Evolutionary conservation across 1,284 basidiomycete species (phyloP), one percentile per base, ranked within the genome.

Genomic region (Retiboletus fuscus): DNA sequence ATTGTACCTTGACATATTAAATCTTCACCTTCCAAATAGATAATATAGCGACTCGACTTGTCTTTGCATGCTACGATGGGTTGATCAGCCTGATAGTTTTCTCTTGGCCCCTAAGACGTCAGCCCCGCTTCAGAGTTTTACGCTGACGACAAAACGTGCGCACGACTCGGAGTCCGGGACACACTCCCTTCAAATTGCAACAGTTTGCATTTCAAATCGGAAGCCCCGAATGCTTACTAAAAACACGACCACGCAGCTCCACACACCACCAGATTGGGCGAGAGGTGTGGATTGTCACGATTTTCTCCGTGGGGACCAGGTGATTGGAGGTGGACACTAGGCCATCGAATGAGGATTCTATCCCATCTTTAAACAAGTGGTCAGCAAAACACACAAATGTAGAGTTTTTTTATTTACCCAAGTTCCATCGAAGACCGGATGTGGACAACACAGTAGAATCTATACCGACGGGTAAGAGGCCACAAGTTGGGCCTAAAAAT

Each of bases 251-350:
- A 26, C 76, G 77, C 69, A 91, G 76, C 79, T 96, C 95, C 63
- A 89, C 90, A 26, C 92, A 95, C 96, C 96, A 99, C 88, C 95
- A 94, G 47, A 99, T 92, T 0, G 96, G 94, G 69, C 87, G 89
- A 34, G 93, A 90, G 0, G 96, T 98, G 77, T 89, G 88, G 64
- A 99, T 84, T 75, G 87, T 89, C 18, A 97, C 92, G 4, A 83
- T 79, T 8, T 84, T 78, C 72, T 93, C 87, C 11, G 87, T 86
- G 0, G 90, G 90, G 0, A 95, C 80, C 3, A 98, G 85, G 76
- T 97, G 95, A 78, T 99, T 99, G 0, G 96, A 97, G 0, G 96
- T 97, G 1, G 96, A 98, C 1, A 99, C 83, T 30, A 95, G 79
- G 1, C 95, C 94, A 60, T 92, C 91, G 71, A 98, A 93, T 0